Evolutionary conservation across 2,329 filamentous ascomycete genomes (phyloP).

Genomic region (Phoma sp.): DNA sequence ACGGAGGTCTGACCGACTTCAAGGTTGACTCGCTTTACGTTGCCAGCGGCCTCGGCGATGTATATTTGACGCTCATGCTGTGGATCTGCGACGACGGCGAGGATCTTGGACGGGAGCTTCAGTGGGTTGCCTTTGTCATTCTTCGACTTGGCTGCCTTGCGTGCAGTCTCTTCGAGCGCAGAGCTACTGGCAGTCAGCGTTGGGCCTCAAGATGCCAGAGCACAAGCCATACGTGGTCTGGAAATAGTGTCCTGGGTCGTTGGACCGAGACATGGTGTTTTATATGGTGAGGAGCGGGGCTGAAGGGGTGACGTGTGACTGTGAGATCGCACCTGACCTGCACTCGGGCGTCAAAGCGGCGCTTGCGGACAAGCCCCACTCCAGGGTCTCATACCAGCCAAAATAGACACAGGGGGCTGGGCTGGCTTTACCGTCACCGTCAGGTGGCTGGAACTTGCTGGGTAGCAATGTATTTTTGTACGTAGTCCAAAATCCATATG

Average conservation of each 20-base stretch:
- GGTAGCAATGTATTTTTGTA: constrained; percentile 1
- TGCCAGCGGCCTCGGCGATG: constrained; percentile 86
- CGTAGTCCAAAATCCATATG: constrained; percentile 14
- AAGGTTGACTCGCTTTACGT: constrained; percentile 73
- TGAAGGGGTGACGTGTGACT: constrained; percentile 17
- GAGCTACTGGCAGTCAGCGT: constrained; percentile 49
- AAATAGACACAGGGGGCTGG: background rate
- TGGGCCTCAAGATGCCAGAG: constrained; percentile 6
- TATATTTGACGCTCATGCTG: constrained; percentile 68
- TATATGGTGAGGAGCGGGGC: constrained; percentile 18
- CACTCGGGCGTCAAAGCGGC: constrained; percentile 2
- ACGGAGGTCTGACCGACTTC: constrained; percentile 67
- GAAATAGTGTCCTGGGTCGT: constrained; percentile 84
- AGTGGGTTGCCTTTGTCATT: constrained; percentile 87
- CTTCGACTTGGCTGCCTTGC: constrained; percentile 74
- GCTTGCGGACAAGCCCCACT: constrained; percentile 9
- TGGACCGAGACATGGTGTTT: constrained; percentile 43
- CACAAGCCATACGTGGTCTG: constrained; percentile 77
- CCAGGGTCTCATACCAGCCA: background rate
- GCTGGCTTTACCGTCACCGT: constrained; percentile 3
- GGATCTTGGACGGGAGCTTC: constrained; percentile 80
- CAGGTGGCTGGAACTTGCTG: background rate
- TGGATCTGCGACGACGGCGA: constrained; percentile 75
- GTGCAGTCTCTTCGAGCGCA: constrained; percentile 56
- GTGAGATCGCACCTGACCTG: constrained; percentile 9